These are phyloP conservation scores for Fonsecaea pugnacius DNA, from an alignment of 2,329 filamentous ascomycete genomes.

Conservation along the genomic window DNA sequence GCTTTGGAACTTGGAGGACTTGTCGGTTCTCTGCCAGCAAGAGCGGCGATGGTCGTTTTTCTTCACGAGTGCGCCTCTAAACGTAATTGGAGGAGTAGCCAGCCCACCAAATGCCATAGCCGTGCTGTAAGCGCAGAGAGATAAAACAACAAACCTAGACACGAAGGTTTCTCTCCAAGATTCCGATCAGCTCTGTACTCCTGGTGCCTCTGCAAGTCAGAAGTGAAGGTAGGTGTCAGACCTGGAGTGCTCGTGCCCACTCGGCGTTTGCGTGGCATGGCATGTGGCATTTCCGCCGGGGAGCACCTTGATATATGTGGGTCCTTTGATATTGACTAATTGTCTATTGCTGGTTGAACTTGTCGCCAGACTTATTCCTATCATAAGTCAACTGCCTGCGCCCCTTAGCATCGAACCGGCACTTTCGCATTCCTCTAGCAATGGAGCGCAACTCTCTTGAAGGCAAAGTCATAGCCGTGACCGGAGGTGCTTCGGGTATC, in stretches of 20 bases:
- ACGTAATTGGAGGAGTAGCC: constrained; percentile 47
- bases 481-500: constrained; percentile 23
- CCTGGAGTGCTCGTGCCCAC: not conserved
- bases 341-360: not conserved
- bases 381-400: not conserved
- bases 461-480: constrained; percentile 22
- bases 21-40: constrained; percentile 44
- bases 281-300: constrained; percentile 5
- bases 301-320: not conserved
- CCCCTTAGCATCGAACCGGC: not conserved
- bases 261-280: constrained; percentile 11
- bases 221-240: not conserved
- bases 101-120: constrained; percentile 31
- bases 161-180: not conserved
- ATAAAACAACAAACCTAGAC: not conserved
- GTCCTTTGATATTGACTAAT: not conserved
- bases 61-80: constrained; percentile 48
- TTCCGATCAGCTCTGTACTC: not conserved
- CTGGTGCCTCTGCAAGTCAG: not conserved
- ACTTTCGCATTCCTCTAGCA: not conserved
- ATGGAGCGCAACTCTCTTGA: constrained; percentile 24
- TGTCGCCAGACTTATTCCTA: not conserved
- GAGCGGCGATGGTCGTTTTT: constrained; percentile 47
- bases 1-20: constrained; percentile 49
- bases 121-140: constrained; percentile 19